Evolutionary conservation across 2,329 filamentous ascomycete genomes (phyloP), one percentile per base, ranked within the genome.

Genomic region (Pseudopithomyces maydicus): DNA sequence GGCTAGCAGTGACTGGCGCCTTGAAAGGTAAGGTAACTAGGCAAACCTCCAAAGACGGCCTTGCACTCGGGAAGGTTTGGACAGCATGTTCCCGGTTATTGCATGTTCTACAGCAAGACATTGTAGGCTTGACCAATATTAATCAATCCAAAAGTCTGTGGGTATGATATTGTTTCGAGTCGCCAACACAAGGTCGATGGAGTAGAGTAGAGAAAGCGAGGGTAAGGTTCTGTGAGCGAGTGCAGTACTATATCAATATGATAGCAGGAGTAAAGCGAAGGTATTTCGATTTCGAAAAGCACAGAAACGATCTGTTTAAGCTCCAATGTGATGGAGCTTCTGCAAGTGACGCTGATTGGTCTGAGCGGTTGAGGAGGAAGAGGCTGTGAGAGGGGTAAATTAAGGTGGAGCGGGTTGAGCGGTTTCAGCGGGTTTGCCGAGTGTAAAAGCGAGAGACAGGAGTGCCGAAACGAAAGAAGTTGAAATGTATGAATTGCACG

Each of bases 21-120:
- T 64, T 66, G 62, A 71, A 70, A 5, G 38, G 57, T 12, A 72
- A 62, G n/a, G 58, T 65, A 32, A 72, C 55, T 19, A 71, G 50
- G 41, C 65, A 64, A 2, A 72, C 55, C 33, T 68, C 57, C 20
- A 70, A 54, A 20, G 64, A 63, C n/a, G 55, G 61, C 8, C 63
- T 58, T 15, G 56, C 48, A 2, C 59, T 56, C 12, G 57, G 23
- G 14, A 29, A 44, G 11, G 60, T 41, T 8, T 60, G 41, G n/a
- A 70, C 48, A 8, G 55, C 67, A 38, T 69, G 59, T 33, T 65
- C 65, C 32, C 70, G 65, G 46, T 69, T 55, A n/a, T 69, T 61
- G 61, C 70, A 72, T 14, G 67, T 70, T 26, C 62, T 59, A 45
- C 70, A 72, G 42, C 64, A 68, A 23, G 57, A 62, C 14, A 32